Evolutionary conservation across 495 filamentous ascomycete genomes (phyloP), one percentile per base, ranked within the genome.

Genomic region (Extremus antarcticus): DNA sequence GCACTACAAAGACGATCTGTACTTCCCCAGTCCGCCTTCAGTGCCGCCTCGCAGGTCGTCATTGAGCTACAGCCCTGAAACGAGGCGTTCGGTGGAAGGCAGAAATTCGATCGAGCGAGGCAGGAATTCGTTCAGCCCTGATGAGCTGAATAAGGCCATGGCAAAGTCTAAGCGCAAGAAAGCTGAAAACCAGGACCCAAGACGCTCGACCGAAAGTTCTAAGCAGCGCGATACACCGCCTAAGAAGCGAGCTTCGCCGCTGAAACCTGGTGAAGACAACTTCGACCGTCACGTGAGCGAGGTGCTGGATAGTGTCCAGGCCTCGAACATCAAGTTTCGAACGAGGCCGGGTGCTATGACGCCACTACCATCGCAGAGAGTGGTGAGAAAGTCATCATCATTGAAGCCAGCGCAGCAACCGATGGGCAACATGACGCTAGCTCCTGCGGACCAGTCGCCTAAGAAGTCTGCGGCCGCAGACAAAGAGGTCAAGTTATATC

Each of bases 211-310:
- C 13, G 29, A 35, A 13, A 35, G 29, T 13, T 35, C 29, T 4
- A 35, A 35, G 29, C 29, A 35, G 13, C 29, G 29, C 29, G 29
- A 35, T 4, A 35, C 29, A 35, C 29, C 29, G 29, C 29, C 29
- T 13, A 35, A 35, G 29, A 4, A 7, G 7, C 29, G 29, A 4
- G 29, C 4, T 35, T 19, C 25, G 8, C 57, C 57, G 2, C 32
- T 52, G 13, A 57, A 51, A 39, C 59, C 51, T 1, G 51, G 55
- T 54, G 80, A 85, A 39, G 83, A 86, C 54, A 80, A 85, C 38
- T 75, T 98, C 2, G 88, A 94, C 62, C 80, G 86, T 50, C 88
- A 90, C 57, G 90, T 98, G 46, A 86, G 79, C 65, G 82, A 85
- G 19, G 86, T 98, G 47, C 76, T 98, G 9, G 81, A 83, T 45